Conservation (phyloP, 192 early-diverging fungal species). For the Ramicandelaber brevisporus region DNA sequence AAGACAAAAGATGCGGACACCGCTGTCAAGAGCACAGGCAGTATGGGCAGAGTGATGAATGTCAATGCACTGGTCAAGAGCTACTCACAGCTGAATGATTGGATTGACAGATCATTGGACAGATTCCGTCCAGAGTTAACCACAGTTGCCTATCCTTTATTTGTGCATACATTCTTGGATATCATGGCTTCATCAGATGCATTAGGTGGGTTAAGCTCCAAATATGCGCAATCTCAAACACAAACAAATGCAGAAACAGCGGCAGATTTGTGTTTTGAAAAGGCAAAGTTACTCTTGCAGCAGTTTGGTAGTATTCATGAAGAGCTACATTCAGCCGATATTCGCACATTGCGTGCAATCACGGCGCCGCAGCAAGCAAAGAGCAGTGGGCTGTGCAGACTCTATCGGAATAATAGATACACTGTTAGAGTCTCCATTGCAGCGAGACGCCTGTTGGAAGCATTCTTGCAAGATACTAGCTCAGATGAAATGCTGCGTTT, state of each 20-base stretch:
- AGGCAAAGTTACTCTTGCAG: slow-evolving; percentile 38
- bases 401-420: slow-evolving; percentile 65
- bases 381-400: slow-evolving; percentile 56
- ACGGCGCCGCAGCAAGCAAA: slow-evolving; percentile 44
- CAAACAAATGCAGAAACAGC: too few relatives aligned
- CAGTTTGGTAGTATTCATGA: slow-evolving; percentile 47
- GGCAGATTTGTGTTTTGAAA: too few relatives aligned
- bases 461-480: slow-evolving; percentile 82
- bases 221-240: too few relatives aligned
- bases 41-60: too few relatives aligned
- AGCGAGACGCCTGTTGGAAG: too few relatives aligned
- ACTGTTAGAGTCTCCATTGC: slow-evolving; percentile 59
- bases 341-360: slow-evolving; percentile 37
- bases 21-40: too few relatives aligned
- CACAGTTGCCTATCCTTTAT: slow-evolving; percentile 66
- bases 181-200: too few relatives aligned
- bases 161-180: slow-evolving; percentile 78
- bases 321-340: slow-evolving; percentile 46
- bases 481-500: slow-evolving; percentile 67
- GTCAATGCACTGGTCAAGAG: slow-evolving; percentile 57
- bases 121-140: slow-evolving; percentile 79
- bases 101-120: slow-evolving; percentile 88
- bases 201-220: too few relatives aligned
- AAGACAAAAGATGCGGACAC: too few relatives aligned
- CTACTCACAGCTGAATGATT: slow-evolving; percentile 51